Evolutionary conservation across 164 flowering plant species (phyloP).

Genomic region (grape (Vitis vinifera)): DNA sequence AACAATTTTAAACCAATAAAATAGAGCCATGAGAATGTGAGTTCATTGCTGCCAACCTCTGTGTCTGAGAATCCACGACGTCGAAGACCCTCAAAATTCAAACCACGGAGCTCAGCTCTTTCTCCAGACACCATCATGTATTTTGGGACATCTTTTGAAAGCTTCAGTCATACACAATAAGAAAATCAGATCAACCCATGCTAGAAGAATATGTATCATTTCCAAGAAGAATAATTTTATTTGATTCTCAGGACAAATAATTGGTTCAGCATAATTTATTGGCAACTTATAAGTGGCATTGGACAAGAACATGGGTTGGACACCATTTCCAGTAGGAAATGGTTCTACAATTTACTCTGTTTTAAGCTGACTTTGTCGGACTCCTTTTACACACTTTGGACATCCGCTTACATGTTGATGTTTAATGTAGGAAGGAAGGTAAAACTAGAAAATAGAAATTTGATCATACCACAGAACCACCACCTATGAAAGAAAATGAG

Average conservation of each 20-base stretch:
- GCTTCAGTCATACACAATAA: constrained; percentile 30
- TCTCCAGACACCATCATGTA: constrained; percentile 90
- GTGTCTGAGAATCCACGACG: constrained; percentile 66
- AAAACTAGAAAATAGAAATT: constrained; percentile 2
- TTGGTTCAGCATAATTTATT: too few relatives aligned
- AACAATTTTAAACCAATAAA: background rate
- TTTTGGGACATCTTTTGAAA: constrained; percentile 91
- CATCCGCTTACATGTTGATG: background rate
- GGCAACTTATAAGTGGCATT: too few relatives aligned
- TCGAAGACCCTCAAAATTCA: constrained; percentile 86
- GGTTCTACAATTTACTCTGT: too few relatives aligned
- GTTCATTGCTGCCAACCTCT: constrained; percentile 55
- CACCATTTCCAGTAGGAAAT: too few relatives aligned
- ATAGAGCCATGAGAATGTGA: background rate
- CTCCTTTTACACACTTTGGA: background rate
- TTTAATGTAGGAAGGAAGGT: background rate
- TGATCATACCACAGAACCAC: constrained; percentile 86
- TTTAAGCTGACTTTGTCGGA: background rate
- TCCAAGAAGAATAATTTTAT: background rate
- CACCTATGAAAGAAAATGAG: constrained; percentile 83
- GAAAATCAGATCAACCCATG: background rate
- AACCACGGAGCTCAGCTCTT: constrained; percentile 88
- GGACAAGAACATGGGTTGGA: too few relatives aligned
- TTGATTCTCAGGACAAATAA: background rate
- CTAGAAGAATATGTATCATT: background rate